Evolutionary conservation across 371 early-diverging fungal genomes (phyloP).

Genomic region (Mortierella sp.): DNA sequence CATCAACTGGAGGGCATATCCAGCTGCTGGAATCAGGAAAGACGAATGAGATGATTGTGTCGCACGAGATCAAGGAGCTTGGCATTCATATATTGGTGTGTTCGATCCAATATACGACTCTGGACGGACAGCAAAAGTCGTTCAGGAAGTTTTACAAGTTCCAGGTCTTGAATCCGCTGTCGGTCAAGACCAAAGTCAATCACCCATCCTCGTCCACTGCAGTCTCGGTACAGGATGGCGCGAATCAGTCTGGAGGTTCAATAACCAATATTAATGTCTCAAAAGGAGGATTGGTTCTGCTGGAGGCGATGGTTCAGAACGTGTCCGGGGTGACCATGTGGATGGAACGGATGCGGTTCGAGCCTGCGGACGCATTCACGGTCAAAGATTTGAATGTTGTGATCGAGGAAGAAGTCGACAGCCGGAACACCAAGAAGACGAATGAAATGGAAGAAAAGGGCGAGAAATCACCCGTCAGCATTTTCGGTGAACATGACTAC

Average conservation of each 20-base stretch:
- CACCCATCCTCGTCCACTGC: constrained; percentile 47
- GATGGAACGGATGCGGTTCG: constrained; percentile 90
- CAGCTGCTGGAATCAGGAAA: constrained; percentile 62
- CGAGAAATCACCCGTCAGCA: constrained; percentile 35
- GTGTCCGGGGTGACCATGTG: constrained; percentile 82
- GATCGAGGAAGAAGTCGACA: constrained; percentile 24
- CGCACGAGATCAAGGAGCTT: constrained; percentile 95
- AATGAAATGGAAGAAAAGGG: background rate
- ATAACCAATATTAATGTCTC: constrained; percentile 34
- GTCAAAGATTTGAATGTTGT: constrained; percentile 74
- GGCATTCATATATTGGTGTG: constrained; percentile 93
- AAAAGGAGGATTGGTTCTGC: constrained; percentile 78
- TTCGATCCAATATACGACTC: constrained; percentile 82
- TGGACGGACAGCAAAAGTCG: constrained; percentile 73
- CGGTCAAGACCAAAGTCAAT: constrained; percentile 96
- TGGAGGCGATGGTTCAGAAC: constrained; percentile 96
- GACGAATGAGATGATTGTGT: constrained; percentile 77
- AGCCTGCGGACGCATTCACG: constrained; percentile 78
- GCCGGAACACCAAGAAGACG: background rate
- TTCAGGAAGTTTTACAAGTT: constrained; percentile 95
- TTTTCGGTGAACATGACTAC: constrained; percentile 69
- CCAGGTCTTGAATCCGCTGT: constrained; percentile 94
- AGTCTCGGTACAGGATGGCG: constrained; percentile 9
- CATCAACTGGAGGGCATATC: constrained; percentile 30
- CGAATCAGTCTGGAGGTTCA: background rate